Evolutionary conservation across 2,329 filamentous ascomycete genomes (phyloP), one percentile per base, ranked within the genome.

Genomic region (Neofusicoccum laricinum): DNA sequence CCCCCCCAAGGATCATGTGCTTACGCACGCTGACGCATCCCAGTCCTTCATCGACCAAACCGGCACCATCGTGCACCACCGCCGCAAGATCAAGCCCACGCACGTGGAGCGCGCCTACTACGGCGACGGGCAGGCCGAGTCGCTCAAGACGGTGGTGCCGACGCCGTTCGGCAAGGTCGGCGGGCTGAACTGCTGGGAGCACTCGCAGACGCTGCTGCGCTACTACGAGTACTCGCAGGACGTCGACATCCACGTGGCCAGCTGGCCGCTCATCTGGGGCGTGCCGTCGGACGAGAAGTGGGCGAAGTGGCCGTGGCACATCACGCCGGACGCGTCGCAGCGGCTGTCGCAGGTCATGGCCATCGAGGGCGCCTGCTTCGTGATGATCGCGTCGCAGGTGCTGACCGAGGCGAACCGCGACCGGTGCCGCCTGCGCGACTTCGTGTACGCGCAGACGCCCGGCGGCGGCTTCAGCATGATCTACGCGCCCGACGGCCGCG

Each of bases 281-380:
- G 83, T 82, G 66, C 82, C 82, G 25, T 4, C 2, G 79, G 14
- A 36, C 14, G 48, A 17, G n/a, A 2, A 11, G n/a, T 38, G n/a
- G 48, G 30, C 25, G 4, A 79, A 77, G 69, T 82, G 80, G 55
- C 81, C 82, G 0, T 85, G 81, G 43, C 85, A 85, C 70, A 79
- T 82, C 46, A 81, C 81, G 5, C 82, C 85, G 25, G 75, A 80
- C 2, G 80, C 82, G 25, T 78, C 77, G 1, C 82, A 84, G 68
- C 68, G 82, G 8, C 81, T 86, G 1, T 81, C 83, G 0, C 82
- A 83, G 66, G 78, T 80, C 0, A 86, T 87, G 67, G 85, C 85
- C 1, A 81, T 87, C 6, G 86, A 88, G 69, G 80, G 82, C 1
- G 76, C 78, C 7, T 73, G 82, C 0, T 88, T 83, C 65, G 85